These are phyloP conservation scores for Aspergillus bombycis DNA, from an alignment of 2,329 filamentous ascomycete species.

Conservation along the genomic window DNA sequence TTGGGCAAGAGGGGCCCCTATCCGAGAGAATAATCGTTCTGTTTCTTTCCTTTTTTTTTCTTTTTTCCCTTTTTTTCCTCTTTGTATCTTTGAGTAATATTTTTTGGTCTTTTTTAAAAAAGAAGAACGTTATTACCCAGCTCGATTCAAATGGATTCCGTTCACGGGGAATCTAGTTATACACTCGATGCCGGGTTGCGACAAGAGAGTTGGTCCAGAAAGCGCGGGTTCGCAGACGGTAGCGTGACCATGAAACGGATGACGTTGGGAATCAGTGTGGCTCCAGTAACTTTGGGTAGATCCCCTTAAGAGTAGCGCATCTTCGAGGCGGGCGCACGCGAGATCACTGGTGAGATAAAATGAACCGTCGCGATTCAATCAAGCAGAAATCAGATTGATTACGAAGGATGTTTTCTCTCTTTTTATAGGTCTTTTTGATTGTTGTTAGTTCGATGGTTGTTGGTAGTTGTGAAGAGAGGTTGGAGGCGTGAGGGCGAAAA, in stretches of 20 bases:
- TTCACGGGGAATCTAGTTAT: conserved; percentile 14
- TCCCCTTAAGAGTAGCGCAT: conserved; percentile 34
- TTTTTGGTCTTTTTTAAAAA: neutral
- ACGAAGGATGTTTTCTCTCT: conserved; percentile 2
- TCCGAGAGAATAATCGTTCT: conserved; percentile 8
- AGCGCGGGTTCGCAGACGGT: conserved; percentile 29
- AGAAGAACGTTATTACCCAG: conserved; percentile 6
- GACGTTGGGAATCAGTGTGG: conserved; percentile 35
- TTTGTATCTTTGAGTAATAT: neutral
- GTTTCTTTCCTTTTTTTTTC: conserved; percentile 10
- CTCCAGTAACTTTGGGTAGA: conserved; percentile 25
- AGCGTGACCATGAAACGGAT: conserved; percentile 36
- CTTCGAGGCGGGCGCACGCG: conserved; percentile 21
- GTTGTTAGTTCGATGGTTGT: neutral
- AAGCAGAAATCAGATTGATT: conserved; percentile 10
- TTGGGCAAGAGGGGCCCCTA: conserved; percentile 5
- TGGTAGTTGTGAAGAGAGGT: conserved; percentile 11
- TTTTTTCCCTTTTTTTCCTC: conserved; percentile 12
- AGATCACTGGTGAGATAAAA: conserved; percentile 9
- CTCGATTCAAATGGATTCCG: conserved; percentile 9
- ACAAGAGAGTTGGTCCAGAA: conserved; percentile 12
- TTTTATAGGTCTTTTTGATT: neutral
- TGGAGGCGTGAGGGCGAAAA: conserved; percentile 12
- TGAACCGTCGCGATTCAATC: conserved; percentile 14
- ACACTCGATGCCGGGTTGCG: conserved; percentile 16